Evolutionary conservation across 305 asterid genomes (phyloP).

Genomic region (Withania somnifera): DNA sequence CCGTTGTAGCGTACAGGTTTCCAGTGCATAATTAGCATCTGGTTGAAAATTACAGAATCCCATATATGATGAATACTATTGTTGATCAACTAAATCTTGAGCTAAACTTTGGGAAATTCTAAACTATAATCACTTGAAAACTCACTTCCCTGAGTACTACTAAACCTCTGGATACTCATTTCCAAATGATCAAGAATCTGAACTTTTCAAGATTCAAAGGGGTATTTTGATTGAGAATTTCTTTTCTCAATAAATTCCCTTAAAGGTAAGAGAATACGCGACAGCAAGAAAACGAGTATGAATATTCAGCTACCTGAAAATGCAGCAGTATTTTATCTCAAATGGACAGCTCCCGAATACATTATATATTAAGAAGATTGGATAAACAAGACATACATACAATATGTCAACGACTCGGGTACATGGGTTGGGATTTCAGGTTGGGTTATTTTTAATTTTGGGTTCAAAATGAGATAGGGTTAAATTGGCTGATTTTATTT

Average conservation of each 20-base stretch:
- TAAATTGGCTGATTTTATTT: no score
- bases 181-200: background rate
- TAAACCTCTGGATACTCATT: conserved; percentile 13
- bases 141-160: conserved; percentile 17
- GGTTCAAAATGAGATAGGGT: no score
- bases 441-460: no score
- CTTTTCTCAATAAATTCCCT: conserved; percentile 4
- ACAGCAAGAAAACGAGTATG: background rate
- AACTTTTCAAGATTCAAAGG: conserved; percentile 2
- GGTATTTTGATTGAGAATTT: background rate
- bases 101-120: conserved; percentile 5
- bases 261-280: background rate
- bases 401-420: background rate
- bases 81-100: conserved; percentile 11
- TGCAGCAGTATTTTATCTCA: background rate
- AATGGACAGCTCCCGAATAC: background rate
- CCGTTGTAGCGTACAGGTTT: no score
- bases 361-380: background rate
- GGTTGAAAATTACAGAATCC: conserved; percentile 11
- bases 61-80: conserved; percentile 14
- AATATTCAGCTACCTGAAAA: conserved; percentile 1
- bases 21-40: background rate
- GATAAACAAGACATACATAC: background rate
- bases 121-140: conserved; percentile 17
- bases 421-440: no score